phyloP scores from a whole-genome alignment of 2,329 filamentous ascomycete genomes.

The Macroventuria anomochaeta region DNA sequence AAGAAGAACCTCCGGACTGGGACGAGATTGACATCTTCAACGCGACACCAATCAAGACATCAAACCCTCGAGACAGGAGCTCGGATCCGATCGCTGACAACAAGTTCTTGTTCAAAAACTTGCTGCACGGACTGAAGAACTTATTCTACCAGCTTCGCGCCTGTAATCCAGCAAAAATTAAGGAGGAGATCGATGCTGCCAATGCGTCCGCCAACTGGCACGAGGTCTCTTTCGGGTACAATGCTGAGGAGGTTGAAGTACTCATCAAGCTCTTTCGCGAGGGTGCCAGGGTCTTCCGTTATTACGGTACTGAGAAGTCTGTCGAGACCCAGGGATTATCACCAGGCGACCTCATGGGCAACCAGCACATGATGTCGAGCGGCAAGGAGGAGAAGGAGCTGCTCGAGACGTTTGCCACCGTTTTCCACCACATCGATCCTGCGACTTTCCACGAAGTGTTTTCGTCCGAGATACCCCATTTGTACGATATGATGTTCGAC shows the following conservation, averaged over 20 bases:
- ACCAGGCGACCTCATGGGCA: slow-evolving; percentile 89
- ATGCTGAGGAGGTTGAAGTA: slow-evolving; percentile 94
- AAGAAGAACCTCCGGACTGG: slow-evolving; percentile 84
- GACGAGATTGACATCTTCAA: slow-evolving; percentile 98
- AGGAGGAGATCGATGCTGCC: slow-evolving; percentile 70
- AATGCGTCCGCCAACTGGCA: slow-evolving; percentile 90
- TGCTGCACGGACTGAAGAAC: slow-evolving; percentile 94
- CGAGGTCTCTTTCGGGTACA: slow-evolving; percentile 95
- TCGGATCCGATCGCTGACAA: slow-evolving; percentile 94
- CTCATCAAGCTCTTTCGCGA: slow-evolving; percentile 98
- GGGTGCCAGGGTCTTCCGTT: slow-evolving; percentile 93
- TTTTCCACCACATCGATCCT: slow-evolving; percentile 98
- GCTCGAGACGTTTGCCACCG: slow-evolving; percentile 94
- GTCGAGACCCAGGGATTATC: slow-evolving; percentile 77
- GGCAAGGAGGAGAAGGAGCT: slow-evolving; percentile 97
- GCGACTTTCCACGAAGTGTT: slow-evolving; percentile 99
- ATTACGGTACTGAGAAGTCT: slow-evolving; percentile 89
- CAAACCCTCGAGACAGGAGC: slow-evolving; percentile 85
- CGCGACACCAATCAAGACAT: slow-evolving; percentile 94
- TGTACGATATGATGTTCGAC: slow-evolving; percentile 98
- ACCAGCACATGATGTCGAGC: slow-evolving; percentile 92
- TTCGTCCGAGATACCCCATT: slow-evolving; percentile 91
- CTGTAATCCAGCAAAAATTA: slow-evolving; percentile 73
- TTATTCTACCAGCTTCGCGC: slow-evolving; percentile 93
- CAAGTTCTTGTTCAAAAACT: slow-evolving; percentile 95